Base-by-base conservation (phyloP, 805 yeast genomes). In the Teunomyces lycoperdinae region DNA sequence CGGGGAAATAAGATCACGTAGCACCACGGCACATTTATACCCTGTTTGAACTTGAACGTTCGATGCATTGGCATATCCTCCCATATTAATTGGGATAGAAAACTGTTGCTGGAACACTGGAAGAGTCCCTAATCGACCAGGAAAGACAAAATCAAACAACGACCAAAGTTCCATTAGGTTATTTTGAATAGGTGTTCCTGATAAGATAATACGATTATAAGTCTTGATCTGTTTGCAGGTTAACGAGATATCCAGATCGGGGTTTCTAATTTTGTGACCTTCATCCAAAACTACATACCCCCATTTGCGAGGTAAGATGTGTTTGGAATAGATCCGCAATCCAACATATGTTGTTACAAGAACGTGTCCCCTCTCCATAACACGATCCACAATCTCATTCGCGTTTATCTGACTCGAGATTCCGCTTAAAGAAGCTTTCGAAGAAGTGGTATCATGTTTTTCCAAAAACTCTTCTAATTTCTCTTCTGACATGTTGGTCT, bases 61-160 rank as follows among this genome's bases (percentile, higher is more conserved):
- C 1, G 95, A 83, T 0, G 99, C 98, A 70, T 92, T 94, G 1
- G 99, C 96, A 67, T 94, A 94, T 0, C 99, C 99, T n/a, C 99
- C 99, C 62, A 88, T 77, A 60, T 90, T 92, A 40, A 94, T 94
- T 0, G 99, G 99, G 5, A 84, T 74, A 2, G 96, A 86, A 64
- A 94, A 94, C 63, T 94, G 97, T 45, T 80, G 86, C 65, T 91
- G 96, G 58, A 94, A 94, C 0, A 94, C 92, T 0, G 99, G 99
- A 20, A 94, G 70, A 0, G 99, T 94, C 0, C 99, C 99, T 17
- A 94, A 68, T 51, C 96, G 73, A 0, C 99, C 99, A 0, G 99
- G 99, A 59, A 86, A 91, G 2, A 91, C 86, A 68, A 94, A 94
- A 60, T 94, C 99, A 69, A 94, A 92, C 42, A 94, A 68, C 46